A percentile compares a stretch with the other conserved stretches of the same genome.
Evolutionary conservation across 2,329 filamentous ascomycete genomes (phyloP).

Genomic region (Claviceps quebecensis): DNA sequence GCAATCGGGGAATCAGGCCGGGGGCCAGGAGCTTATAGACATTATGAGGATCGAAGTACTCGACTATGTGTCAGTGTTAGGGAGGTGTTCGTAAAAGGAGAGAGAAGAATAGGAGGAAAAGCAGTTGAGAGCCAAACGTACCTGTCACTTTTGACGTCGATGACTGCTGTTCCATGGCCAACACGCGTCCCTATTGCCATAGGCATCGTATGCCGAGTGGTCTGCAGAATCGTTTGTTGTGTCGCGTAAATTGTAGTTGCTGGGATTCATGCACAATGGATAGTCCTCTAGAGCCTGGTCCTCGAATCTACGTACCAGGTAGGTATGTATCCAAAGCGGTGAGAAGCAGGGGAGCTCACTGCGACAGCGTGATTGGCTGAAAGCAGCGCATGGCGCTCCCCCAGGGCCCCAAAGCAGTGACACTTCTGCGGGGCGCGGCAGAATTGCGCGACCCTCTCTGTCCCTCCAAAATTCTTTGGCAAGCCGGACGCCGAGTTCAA

Average conservation of each 20-base stretch:
- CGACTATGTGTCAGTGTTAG: constrained; percentile 45
- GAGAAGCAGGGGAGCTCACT: not conserved
- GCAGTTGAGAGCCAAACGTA: constrained; percentile 20
- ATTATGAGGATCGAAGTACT: constrained; percentile 88
- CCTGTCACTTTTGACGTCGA: constrained; percentile 68
- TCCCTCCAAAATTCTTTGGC: constrained; percentile 9
- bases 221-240: constrained; percentile 1
- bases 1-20: constrained; percentile 63
- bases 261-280: not conserved
- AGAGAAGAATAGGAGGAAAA: not conserved
- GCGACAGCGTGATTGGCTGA: not conserved
- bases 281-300: not conserved
- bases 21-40: constrained; percentile 73
- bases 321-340: not conserved
- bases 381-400: not conserved
- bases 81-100: not conserved
- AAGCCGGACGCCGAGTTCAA: not conserved
- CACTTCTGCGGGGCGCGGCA: constrained; percentile 17
- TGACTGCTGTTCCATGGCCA: constrained; percentile 49
- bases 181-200: constrained; percentile 13
- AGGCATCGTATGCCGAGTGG: constrained; percentile 13
- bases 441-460: constrained; percentile 10
- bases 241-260: too few species aligned
- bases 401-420: not conserved
- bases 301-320: too few species aligned